Evolutionary conservation across 257 asterid species (phyloP).

Genomic region (Primulina huaijiensis): DNA sequence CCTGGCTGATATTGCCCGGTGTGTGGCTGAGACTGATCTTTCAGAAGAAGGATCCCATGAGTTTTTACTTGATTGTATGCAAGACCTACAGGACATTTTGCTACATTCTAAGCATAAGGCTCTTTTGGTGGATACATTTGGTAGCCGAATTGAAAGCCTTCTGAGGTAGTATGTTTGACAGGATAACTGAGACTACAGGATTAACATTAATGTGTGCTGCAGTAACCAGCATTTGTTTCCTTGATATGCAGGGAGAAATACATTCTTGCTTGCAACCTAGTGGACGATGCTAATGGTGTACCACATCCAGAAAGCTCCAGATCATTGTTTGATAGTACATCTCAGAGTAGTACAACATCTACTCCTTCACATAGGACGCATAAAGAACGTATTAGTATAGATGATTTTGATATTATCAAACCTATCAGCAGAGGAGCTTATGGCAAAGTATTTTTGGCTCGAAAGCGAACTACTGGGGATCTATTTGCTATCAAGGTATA

Average conservation of each 20-base stretch:
- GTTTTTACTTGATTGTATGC: constrained; percentile 73
- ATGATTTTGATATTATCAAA: constrained; percentile 86
- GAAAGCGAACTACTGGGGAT: constrained; percentile 93
- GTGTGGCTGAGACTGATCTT: constrained; percentile 68
- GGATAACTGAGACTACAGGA: constrained; percentile 20
- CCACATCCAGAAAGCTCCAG: constrained; percentile 61
- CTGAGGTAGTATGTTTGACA: constrained; percentile 52
- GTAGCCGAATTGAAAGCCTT: constrained; percentile 80
- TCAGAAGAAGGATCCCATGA: constrained; percentile 73
- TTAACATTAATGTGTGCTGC: constrained; percentile 22
- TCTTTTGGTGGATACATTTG: constrained; percentile 87
- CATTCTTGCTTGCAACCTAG: constrained; percentile 72
- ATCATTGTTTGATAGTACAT: constrained; percentile 55
- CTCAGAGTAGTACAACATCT: constrained; percentile 74
- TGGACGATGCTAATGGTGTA: constrained; percentile 46
- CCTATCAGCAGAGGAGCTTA: constrained; percentile 96
- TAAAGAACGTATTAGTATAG: constrained; percentile 80
- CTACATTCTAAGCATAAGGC: constrained; percentile 73
- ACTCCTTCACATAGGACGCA: constrained; percentile 69
- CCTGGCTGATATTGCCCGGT: constrained; percentile 83
- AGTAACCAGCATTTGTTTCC: constrained; percentile 29
- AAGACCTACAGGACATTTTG: constrained; percentile 77
- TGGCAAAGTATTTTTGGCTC: constrained; percentile 87
- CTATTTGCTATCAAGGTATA: constrained; percentile 91
- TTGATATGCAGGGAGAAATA: constrained; percentile 78